Conservation (phyloP, 208 protist genomes). For the Naegleria lovaniensis region DNA sequence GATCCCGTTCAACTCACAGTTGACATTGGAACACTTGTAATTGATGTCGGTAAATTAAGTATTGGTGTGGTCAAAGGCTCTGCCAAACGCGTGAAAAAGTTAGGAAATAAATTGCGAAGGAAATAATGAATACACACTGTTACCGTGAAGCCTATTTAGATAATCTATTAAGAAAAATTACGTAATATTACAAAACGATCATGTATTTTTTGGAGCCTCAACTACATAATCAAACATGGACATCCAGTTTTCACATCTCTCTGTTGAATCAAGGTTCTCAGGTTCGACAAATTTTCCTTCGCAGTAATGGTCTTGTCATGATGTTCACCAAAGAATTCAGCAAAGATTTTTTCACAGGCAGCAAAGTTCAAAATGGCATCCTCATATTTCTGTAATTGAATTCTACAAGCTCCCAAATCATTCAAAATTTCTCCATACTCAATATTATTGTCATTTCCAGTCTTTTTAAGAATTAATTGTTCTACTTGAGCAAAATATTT, state of each 20-base stretch:
- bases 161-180: no score
- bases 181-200: no score
- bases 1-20: no score
- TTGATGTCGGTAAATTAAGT: no score
- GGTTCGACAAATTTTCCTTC: not conserved
- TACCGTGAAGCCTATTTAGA: no score
- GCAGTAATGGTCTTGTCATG: slow-evolving; percentile 17
- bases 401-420: not conserved
- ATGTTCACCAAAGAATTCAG: not conserved
- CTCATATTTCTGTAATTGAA: not conserved
- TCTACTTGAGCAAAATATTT: not conserved
- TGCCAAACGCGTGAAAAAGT: no score
- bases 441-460: not conserved
- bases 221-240: not conserved
- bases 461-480: not conserved
- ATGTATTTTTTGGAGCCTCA: no score
- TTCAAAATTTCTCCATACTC: not conserved
- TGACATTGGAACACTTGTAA: no score
- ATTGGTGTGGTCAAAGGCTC: no score
- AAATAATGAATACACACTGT: no score
- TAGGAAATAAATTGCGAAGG: no score
- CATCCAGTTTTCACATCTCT: not conserved
- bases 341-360: not conserved
- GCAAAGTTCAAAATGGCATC: not conserved
- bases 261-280: not conserved